phyloP scores from a whole-genome alignment of 2,329 filamentous ascomycete genomes.

The Sporothrix mexicana region DNA sequence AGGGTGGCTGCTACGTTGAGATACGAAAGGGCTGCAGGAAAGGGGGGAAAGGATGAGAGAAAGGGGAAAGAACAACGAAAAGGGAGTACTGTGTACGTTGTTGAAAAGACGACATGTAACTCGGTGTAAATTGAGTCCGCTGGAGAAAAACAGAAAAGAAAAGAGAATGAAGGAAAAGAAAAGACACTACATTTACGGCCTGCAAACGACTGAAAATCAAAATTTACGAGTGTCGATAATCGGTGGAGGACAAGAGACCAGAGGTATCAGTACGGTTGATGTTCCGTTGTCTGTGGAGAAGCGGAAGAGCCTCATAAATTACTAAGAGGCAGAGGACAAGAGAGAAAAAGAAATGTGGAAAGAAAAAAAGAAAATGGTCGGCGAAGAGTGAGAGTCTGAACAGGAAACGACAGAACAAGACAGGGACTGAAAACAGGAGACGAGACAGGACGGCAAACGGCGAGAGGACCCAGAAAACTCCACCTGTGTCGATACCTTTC shows the following conservation, averaged over 20 bases:
- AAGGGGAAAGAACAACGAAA: not conserved
- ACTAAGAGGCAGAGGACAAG: not conserved
- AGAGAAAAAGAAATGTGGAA: not conserved
- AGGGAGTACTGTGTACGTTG: too few relatives aligned
- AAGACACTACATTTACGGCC: not conserved
- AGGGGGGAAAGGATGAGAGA: not conserved
- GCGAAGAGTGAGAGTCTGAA: too few relatives aligned
- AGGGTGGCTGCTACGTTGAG: not conserved
- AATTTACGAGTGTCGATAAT: conserved; percentile 5
- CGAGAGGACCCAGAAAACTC: not conserved
- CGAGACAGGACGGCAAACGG: too few relatives aligned
- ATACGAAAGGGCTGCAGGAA: not conserved
- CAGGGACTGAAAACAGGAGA: not conserved
- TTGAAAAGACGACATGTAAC: not conserved
- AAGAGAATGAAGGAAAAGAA: too few relatives aligned
- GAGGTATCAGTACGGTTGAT: not conserved
- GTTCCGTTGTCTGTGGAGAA: not conserved
- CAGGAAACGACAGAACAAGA: not conserved
- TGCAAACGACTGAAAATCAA: conserved; percentile 1
- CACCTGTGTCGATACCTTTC: not conserved
- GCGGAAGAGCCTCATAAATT: conserved; percentile 23
- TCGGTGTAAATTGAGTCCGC: not conserved
- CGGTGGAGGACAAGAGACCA: not conserved
- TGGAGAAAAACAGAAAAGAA: too few relatives aligned
- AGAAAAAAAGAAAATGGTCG: not conserved